Evolutionary conservation across 2,329 filamentous ascomycete species (phyloP).

Genomic region (Davidsoniella eucalypti): DNA sequence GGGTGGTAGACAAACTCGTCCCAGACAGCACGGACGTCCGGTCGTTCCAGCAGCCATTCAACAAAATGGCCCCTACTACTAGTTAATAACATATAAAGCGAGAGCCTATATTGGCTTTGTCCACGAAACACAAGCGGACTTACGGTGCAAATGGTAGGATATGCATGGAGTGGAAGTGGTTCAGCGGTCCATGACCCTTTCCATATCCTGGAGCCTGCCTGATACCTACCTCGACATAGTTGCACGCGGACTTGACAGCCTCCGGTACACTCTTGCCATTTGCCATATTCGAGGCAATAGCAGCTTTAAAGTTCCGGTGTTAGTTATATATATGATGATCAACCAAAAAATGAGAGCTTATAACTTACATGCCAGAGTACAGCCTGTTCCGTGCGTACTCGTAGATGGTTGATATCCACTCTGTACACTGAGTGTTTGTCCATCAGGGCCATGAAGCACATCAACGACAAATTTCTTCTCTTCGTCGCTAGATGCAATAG

Average conservation of each 20-base stretch:
- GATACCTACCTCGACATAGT: constrained; percentile 58
- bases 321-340: not conserved
- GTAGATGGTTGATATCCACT: constrained; percentile 54
- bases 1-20: constrained; percentile 60
- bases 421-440: constrained; percentile 44
- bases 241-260: constrained; percentile 51
- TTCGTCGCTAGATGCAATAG: constrained; percentile 37
- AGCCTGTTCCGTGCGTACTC: constrained; percentile 90
- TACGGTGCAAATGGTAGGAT: constrained; percentile 51
- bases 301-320: constrained; percentile 28
- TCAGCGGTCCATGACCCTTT: constrained; percentile 53
- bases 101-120: not conserved
- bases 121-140: constrained; percentile 15
- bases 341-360: not conserved
- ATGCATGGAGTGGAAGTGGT: constrained; percentile 61
- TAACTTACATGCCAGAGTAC: constrained; percentile 67
- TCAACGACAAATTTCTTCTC: constrained; percentile 58
- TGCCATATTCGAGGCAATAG: constrained; percentile 58
- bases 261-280: constrained; percentile 37
- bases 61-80: constrained; percentile 53
- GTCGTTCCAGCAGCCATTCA: constrained; percentile 61
- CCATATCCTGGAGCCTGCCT: constrained; percentile 45
- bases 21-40: constrained; percentile 63
- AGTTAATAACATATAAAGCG: not conserved
- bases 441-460: constrained; percentile 48